Evolutionary conservation across 331 rosid genomes (phyloP), one percentile per base, ranked within the genome.

Genomic region (Rosa hybrid): DNA sequence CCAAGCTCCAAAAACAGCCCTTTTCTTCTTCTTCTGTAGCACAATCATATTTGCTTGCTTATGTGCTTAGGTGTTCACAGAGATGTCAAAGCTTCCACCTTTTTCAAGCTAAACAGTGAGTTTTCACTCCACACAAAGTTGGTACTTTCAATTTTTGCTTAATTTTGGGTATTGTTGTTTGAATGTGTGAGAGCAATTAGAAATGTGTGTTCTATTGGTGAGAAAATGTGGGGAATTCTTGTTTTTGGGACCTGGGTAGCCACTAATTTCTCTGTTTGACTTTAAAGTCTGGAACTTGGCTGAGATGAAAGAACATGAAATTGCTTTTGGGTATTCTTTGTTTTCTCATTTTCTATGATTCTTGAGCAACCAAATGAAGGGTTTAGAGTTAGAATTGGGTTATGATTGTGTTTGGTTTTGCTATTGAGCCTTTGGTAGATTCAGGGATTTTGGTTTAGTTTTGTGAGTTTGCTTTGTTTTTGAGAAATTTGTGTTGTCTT

Each of bases 21-120:
- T 57, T 17, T 54, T 59, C n/a, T 60, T 71, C 77, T 59, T 46
- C 53, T 82, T 79, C 76, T 80, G 85, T 46, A 18, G 65, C 84
- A 81, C 69, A 17, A 4, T 17, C 69, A 8, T 45, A 5, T 25
- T 63, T 27, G 45, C 25, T 73, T 72, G 49, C 25, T 54, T 81
- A 30, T 74, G 68, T 48, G 74, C 74, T 74, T 57, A 16, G 71
- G 12, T 44, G 17, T 81, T 18, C 74, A 44, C 77, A 79, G 50
- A 27, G 51, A 70, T 77, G 72, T 41, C 9, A 53, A 45, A 13
- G 44, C 34, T 49, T 12, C 76, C 16, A n/a, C 10, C 30, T 60
- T 81, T 78, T 78, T 42, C 63, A 18, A 30, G 30, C 42, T 77
- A 50, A 49, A 83, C 18, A 82, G 92, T 91, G 83, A 17, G 85